Conservation (phyloP, 2,329 filamentous ascomycete species). For the Phyllosticta paracitricarpa region DNA sequence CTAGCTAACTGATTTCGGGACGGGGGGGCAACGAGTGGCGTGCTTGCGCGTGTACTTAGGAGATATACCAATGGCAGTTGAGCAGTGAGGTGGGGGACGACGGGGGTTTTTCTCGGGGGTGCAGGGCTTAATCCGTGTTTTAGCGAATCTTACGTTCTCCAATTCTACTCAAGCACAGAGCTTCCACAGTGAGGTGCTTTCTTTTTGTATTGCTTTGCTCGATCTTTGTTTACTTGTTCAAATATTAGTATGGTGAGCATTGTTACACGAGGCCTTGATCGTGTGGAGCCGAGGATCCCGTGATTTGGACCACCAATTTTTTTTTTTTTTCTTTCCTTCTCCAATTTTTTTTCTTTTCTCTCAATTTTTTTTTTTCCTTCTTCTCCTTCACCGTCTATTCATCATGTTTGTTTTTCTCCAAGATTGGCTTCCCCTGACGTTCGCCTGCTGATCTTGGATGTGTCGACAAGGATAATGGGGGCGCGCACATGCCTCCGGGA, state of each 20-base stretch:
- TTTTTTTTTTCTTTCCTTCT: neutral
- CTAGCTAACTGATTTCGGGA: neutral
- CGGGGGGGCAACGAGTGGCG: slow-evolving; percentile 1
- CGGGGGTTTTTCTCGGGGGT: neutral
- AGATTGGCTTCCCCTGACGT: slow-evolving; percentile 6
- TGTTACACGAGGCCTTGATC: neutral
- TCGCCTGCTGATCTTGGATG: slow-evolving; percentile 6
- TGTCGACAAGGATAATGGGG: slow-evolving; percentile 2
- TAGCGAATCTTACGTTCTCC: neutral
- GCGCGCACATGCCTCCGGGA: slow-evolving; percentile 6
- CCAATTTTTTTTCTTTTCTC: neutral
- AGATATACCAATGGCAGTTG: neutral
- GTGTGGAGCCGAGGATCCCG: neutral
- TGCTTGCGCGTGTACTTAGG: slow-evolving; percentile 6
- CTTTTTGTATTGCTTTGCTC: neutral
- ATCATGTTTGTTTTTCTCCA: neutral
- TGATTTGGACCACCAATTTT: neutral
- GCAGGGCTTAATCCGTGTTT: neutral
- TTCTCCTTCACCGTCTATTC: neutral
- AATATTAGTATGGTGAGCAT: neutral
- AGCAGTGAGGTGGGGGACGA: neutral
- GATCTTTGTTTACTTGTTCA: no score
- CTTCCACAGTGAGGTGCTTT: neutral
- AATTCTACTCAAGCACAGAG: neutral
- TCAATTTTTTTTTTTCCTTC: neutral